phyloP scores from a whole-genome alignment of 2,329 filamentous ascomycete species.

The Pseudogymnoascus sp. region DNA sequence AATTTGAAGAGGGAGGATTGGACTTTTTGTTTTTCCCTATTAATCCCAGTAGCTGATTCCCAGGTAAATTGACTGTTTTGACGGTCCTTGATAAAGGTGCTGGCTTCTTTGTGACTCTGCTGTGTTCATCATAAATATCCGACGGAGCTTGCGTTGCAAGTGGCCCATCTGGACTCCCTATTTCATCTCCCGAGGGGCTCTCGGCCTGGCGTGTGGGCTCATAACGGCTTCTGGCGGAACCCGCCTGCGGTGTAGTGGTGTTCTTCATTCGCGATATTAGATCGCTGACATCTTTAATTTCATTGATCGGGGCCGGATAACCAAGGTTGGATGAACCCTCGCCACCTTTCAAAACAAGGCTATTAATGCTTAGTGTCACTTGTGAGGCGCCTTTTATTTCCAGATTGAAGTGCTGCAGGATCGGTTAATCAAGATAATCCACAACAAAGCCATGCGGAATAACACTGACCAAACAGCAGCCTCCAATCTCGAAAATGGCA shows the following conservation, averaged over 20 bases:
- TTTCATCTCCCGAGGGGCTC: neutral
- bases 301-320: neutral
- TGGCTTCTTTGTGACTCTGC: neutral
- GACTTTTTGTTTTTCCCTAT: neutral
- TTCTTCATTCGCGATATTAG: neutral
- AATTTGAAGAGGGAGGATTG: neutral
- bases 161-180: neutral
- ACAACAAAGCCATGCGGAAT: neutral
- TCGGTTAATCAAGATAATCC: neutral
- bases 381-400: neutral
- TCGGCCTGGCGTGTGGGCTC: neutral
- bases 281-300: neutral
- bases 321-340: constrained; percentile 5
- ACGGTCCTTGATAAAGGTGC: neutral
- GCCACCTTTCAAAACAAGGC: neutral
- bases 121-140: no score
- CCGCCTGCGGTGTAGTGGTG: neutral
- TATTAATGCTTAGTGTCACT: constrained; percentile 6
- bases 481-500: neutral
- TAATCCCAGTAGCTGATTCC: neutral
- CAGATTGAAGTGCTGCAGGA: neutral
- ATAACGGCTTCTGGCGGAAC: neutral
- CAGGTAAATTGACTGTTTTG: neutral
- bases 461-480: neutral
- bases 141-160: neutral